Conservation (phyloP, 192 early-diverging fungal species). For the Linnemannia elongata region DNA sequence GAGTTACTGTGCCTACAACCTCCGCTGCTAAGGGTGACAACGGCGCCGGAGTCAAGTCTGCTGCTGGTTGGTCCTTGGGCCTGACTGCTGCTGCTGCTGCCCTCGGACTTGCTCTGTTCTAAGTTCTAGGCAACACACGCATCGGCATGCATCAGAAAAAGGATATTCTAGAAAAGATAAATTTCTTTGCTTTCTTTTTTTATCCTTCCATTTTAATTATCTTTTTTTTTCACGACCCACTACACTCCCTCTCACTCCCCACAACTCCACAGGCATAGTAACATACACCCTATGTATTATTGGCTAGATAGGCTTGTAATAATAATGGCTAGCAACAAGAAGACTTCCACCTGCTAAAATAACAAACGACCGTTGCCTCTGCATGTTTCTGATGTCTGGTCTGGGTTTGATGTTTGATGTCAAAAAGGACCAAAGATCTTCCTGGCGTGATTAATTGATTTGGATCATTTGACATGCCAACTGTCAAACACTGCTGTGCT, state of each 20-base stretch:
- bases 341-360: too few relatives aligned
- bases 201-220: background rate
- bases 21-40: background rate
- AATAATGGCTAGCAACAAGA: background rate
- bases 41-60: background rate
- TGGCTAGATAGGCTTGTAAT: background rate
- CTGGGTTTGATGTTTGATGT: too few relatives aligned
- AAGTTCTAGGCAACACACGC: background rate
- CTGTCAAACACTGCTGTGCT: too few relatives aligned
- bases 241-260: background rate
- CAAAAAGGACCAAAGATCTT: too few relatives aligned
- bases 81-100: background rate
- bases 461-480: background rate
- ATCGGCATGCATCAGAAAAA: background rate
- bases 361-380: too few relatives aligned
- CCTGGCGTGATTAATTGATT: too few relatives aligned
- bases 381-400: too few relatives aligned
- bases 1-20: too few relatives aligned
- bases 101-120: conserved; percentile 4
- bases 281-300: too few relatives aligned
- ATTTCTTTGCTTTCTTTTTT: background rate
- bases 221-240: background rate
- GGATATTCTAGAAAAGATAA: background rate
- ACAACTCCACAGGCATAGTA: background rate
- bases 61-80: conserved; percentile 7